phyloP scores from a whole-genome alignment of 192 early-diverging fungal genomes.

The Thamnidium elegans region DNA sequence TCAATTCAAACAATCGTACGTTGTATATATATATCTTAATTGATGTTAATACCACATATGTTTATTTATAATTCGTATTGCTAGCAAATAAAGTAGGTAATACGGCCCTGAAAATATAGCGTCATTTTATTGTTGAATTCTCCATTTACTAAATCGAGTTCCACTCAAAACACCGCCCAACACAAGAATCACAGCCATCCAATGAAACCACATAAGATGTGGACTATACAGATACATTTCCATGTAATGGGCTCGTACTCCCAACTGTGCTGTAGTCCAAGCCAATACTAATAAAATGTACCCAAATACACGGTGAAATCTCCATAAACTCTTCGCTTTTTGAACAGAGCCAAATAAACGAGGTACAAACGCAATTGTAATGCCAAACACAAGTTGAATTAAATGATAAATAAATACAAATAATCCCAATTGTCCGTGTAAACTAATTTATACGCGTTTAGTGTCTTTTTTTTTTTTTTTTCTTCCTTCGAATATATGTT shows the following conservation, averaged over 20 bases:
- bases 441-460: neutral
- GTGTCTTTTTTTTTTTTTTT: too few relatives aligned
- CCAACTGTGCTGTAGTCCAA: conserved; percentile 38
- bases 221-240: conserved; percentile 14
- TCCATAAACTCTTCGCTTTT: conserved; percentile 34
- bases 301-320: conserved; percentile 39
- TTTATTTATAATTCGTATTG: too few relatives aligned
- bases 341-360: conserved; percentile 24
- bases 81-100: neutral
- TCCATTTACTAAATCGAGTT: conserved; percentile 22
- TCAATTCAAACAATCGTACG: too few relatives aligned
- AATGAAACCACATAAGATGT: conserved; percentile 26
- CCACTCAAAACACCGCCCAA: conserved; percentile 4
- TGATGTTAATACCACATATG: too few relatives aligned
- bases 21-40: too few relatives aligned
- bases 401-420: conserved; percentile 27
- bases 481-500: neutral
- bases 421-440: conserved; percentile 36
- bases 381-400: conserved; percentile 35
- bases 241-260: conserved; percentile 36
- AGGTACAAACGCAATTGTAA: conserved; percentile 29
- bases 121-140: neutral
- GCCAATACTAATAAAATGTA: conserved; percentile 32
- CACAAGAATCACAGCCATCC: conserved; percentile 13
- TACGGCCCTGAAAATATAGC: neutral